Evolutionary conservation across 1,284 basidiomycete species (phyloP), one percentile per base, ranked within the genome.

Genomic region (Sporisorium reilianum): DNA sequence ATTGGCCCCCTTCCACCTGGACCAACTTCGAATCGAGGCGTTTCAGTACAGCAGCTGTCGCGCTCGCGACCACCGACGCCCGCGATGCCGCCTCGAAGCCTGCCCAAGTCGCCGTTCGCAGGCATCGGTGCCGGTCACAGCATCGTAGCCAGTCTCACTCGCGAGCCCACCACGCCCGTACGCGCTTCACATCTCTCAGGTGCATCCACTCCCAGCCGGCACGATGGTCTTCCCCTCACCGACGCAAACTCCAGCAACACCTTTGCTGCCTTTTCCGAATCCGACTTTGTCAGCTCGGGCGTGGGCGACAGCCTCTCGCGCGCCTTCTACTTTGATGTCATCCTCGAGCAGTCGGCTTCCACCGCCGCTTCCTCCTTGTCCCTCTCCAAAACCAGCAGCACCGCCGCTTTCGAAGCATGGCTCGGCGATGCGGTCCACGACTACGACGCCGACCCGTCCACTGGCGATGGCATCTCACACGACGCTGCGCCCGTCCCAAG

Each of bases 371-470:
- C 66, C 14, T 69, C 66, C 0, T 34, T 34, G 5, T 46, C 45
- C 16, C 26, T 64, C 4, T 38, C 49, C 32, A 69, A 42, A 23
- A 49, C 61, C 4, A 46, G 34, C 18, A 23, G 18, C 16, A 42
- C 61, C 7, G 46, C 64, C 32, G 62, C 74, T 23, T 60, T 81
- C 40, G 52, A 75, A 8, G 60, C 77, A 0, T 72, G 75, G 60
- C 69, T 82, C 10, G 80, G 80, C 30, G 64, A 65, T 26, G 38
- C 66, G 4, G 63, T 82, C 22, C 57, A 76, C 10, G 79, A 80
- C 54, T 75, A 82, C 12, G 57, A 56, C 14, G 67, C 50, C 7
- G 67, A 61, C 18, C n/a, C 57, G 0, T 48, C 40, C 14, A 12
- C 42, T 6, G 48, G 11, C 1, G 16, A 16, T 3, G 25, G 36